These are phyloP conservation scores for Ceratocystis colombiana DNA, from an alignment of 2,329 filamentous ascomycete species.

Conservation along the genomic window DNA sequence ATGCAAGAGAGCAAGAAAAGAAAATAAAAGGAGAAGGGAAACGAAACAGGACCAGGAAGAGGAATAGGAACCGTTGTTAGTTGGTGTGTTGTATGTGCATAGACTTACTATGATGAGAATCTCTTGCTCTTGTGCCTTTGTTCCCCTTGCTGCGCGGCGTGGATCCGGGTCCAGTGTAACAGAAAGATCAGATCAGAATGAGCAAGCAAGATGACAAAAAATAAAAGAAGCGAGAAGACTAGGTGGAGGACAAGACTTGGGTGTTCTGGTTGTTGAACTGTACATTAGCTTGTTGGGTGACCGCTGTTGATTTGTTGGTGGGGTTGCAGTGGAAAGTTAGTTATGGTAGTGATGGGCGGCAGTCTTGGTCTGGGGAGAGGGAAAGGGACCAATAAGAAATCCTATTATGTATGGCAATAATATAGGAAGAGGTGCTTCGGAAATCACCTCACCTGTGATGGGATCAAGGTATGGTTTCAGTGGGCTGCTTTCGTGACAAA, in stretches of 20 bases:
- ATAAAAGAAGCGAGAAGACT: background rate
- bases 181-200: conserved; percentile 15
- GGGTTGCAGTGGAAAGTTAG: background rate
- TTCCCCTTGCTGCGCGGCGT: conserved; percentile 1
- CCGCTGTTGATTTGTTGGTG: background rate
- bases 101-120: background rate
- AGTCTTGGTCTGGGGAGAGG: conserved; percentile 1
- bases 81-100: background rate
- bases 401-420: conserved; percentile 10
- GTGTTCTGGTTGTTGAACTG: background rate
- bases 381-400: background rate
- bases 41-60: conserved; percentile 5
- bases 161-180: conserved; percentile 5
- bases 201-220: background rate
- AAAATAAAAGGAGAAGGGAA: conserved; percentile 12
- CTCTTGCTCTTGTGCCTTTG: too few species aligned
- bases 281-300: background rate
- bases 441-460: conserved; percentile 11
- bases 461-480: conserved; percentile 1
- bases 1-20: background rate
- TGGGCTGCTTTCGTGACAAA: conserved; percentile 11
- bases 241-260: background rate
- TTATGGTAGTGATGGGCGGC: conserved; percentile 8
- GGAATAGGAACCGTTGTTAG: background rate
- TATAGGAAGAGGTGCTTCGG: conserved; percentile 1